Base-by-base conservation (phyloP, 208 protist genomes). In the Trypanosoma cruzi region DNA sequence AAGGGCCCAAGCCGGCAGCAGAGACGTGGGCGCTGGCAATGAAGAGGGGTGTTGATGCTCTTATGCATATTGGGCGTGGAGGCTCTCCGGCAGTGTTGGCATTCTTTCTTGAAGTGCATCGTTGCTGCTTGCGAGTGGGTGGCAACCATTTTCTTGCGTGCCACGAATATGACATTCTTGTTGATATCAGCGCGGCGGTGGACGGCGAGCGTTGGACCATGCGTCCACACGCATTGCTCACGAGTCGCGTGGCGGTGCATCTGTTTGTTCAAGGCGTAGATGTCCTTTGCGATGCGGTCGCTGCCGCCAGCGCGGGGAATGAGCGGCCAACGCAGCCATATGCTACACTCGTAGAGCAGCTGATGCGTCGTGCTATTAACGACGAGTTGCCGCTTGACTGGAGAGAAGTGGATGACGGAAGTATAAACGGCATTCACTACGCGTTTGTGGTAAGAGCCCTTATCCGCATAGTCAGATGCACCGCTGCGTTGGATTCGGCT, bases 301-400 rank as follows among this genome's bases (percentile, higher is more conserved):
- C 20, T 3, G 22, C n/a, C 5, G 34, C 42, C 11, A 28, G 48
- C 6, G 48, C 8, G 48, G 22, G 22, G 3, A 5, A 24, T 22
- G 44, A 32, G 31, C 20, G 31, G 24, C 31, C 54, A 14, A n/a
- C 34, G 18, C 29, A 42, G 29, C 64, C 3, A n/a, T 57, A 37
- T 36, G 31, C n/a, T 16, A n/a, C 29, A 32, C 54, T 59, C 54
- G 34, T 29, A 3, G 16, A n/a, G n/a, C 14, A 40, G 55, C 26
- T 63, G 36, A 70, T 31, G 59, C 36, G 22, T 18, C 16, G 36
- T 22, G 37, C 74, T 5, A 18, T 88, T 10, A 73, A 61, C 26
- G 68, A 83, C 37, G 88, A 88, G 42, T 73, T 93, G 44, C 88
- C 88, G 54, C 57, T 93, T 14, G 56, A 64, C 37, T 82, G 77